Percentiles rank a stretch among this genome's conserved stretches.
Evolutionary conservation across 192 early-diverging fungal genomes (phyloP).

Genomic region (Paraglomus brasilianum): DNA sequence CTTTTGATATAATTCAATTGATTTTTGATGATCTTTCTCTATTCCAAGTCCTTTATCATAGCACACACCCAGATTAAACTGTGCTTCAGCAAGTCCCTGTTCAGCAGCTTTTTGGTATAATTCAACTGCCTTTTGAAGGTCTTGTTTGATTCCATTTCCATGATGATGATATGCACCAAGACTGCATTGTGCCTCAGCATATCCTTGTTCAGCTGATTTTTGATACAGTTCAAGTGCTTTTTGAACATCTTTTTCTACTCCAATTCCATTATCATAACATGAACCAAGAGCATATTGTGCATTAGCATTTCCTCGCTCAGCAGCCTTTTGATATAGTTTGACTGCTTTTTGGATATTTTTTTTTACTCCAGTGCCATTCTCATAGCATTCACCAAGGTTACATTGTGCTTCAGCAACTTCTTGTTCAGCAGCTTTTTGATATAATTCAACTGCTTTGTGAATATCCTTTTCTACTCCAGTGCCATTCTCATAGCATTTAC

Average conservation of each 20-base stretch:
- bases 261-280: slow-evolving; percentile 61
- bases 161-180: slow-evolving; percentile 80
- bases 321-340: slow-evolving; percentile 54
- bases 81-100: slow-evolving; percentile 58
- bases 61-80: slow-evolving; percentile 57
- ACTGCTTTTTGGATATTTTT: slow-evolving; percentile 66
- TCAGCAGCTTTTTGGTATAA: slow-evolving; percentile 65
- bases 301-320: slow-evolving; percentile 55
- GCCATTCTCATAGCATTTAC: slow-evolving; percentile 60
- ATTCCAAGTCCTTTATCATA: slow-evolving; percentile 62
- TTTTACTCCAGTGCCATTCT: slow-evolving; percentile 67
- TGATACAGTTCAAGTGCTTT: slow-evolving; percentile 64
- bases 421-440: slow-evolving; percentile 50
- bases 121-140: slow-evolving; percentile 49
- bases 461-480: slow-evolving; percentile 52
- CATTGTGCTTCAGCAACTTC: slow-evolving; percentile 59
- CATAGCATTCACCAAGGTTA: slow-evolving; percentile 79
- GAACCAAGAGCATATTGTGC: slow-evolving; percentile 59
- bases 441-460: slow-evolving; percentile 51
- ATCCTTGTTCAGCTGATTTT: slow-evolving; percentile 63
- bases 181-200: slow-evolving; percentile 76
- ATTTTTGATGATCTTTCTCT: slow-evolving; percentile 42
- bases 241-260: slow-evolving; percentile 47
- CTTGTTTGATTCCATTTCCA: slow-evolving; percentile 63
- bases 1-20: slow-evolving; percentile 61